These are phyloP conservation scores for Fraxinus xanthoxyloides DNA, from an alignment of 305 asterid genomes.

Conservation along the genomic window DNA sequence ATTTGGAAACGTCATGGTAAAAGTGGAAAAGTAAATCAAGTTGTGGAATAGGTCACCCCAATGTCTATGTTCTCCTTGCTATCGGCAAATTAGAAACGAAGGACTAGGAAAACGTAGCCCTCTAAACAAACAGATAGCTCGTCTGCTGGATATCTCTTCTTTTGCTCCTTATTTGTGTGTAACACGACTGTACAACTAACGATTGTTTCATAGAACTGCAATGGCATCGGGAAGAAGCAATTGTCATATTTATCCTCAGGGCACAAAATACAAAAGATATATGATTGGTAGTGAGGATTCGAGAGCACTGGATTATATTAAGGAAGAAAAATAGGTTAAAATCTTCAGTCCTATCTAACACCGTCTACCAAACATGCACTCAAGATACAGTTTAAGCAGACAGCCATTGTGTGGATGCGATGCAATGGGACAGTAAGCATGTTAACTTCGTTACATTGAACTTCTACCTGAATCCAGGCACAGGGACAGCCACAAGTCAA, in stretches of 20 bases:
- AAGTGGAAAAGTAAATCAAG: neutral
- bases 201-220: neutral
- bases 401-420: neutral
- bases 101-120: neutral
- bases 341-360: neutral
- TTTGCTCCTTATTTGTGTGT: neutral
- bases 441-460: slow-evolving; percentile 34
- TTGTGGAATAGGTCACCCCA: neutral
- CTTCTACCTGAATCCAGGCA: slow-evolving; percentile 64
- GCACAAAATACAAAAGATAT: neutral
- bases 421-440: neutral
- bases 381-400: neutral
- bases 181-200: neutral
- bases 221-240: neutral
- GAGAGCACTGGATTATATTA: neutral
- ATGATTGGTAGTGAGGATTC: neutral
- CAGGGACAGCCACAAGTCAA: slow-evolving; percentile 82
- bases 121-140: neutral
- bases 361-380: neutral
- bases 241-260: neutral
- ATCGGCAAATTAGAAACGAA: neutral
- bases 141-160: neutral
- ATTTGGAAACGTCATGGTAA: neutral
- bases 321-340: neutral
- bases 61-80: neutral